These are phyloP conservation scores for Auriscalpium vulgare DNA, from an alignment of 768 basidiomycete genomes.

Conservation along the genomic window DNA sequence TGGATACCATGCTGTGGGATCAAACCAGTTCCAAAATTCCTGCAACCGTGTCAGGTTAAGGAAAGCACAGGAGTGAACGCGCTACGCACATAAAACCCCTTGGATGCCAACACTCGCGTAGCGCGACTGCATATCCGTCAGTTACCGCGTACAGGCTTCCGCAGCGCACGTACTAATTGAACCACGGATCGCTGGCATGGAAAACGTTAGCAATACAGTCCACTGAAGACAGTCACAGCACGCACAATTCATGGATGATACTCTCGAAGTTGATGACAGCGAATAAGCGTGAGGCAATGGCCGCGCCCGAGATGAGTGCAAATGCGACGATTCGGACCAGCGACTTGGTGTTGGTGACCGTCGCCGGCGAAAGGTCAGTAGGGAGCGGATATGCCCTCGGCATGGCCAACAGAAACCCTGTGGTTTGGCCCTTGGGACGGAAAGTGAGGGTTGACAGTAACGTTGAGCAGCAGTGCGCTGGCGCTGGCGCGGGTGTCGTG, in stretches of 20 bases:
- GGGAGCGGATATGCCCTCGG: conserved; percentile 69
- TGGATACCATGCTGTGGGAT: conserved; percentile 99
- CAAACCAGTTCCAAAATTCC: conserved; percentile 99
- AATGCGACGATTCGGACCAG: conserved; percentile 88
- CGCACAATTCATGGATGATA: conserved; percentile 99
- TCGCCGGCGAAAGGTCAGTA: conserved; percentile 56
- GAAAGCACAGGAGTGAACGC: background rate
- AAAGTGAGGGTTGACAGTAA: background rate
- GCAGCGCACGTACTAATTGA: conserved; percentile 77
- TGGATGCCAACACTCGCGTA: conserved; percentile 78
- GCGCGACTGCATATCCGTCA: conserved; percentile 60
- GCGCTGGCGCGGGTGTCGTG: background rate
- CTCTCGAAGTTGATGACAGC: conserved; percentile 98
- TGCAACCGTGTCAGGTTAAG: conserved; percentile 7
- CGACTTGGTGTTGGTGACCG: conserved; percentile 82
- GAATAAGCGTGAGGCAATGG: conserved; percentile 92
- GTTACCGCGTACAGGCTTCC: background rate
- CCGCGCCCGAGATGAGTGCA: conserved; percentile 85
- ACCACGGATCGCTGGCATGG: conserved; percentile 83
- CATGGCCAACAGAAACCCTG: conserved; percentile 39
- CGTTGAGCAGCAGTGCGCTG: background rate
- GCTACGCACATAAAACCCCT: conserved; percentile 87
- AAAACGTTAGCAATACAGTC: background rate
- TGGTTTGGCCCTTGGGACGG: background rate
- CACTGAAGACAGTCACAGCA: conserved; percentile 9